Evolutionary conservation across 1,284 basidiomycete genomes (phyloP), one percentile per base, ranked within the genome.

Genomic region (Rhodotorula sp.): DNA sequence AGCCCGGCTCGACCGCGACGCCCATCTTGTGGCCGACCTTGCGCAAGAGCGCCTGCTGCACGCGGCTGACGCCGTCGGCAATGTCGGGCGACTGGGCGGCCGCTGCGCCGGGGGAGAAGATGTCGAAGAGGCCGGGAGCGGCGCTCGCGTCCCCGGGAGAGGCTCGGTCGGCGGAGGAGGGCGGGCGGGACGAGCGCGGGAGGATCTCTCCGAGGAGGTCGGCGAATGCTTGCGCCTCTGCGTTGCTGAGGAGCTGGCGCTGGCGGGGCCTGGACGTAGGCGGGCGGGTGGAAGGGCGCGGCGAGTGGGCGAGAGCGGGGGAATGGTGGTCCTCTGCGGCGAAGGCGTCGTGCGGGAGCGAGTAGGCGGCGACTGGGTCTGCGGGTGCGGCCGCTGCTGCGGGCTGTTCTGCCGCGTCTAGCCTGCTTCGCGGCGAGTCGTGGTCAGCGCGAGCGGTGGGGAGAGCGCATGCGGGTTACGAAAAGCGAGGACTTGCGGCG

Each of bases 161-260:
- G 22, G 17, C 27, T 37, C 21, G 25, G 0, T 37, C 29, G 34
- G 34, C 3, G 17, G 41, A 6, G 27, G 44, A 21, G 22, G 55
- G 44, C 12, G n/a, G 66, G 21, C 12, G 60, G n/a, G 34, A 21
- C 3, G 73, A 63, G 37, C 60, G 66, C 10, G 75, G 75, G 41
- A 76, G 53, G 59, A 76, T 68, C 44, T 74, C 63, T 13, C 62
- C 61, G n/a, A 76, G 61, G 29, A 76, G 53, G 53, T 76, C 73
- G 56, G 68, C 68, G 58, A 76, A 76, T 0, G 70, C 69, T 41
- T 65, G 66, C 1, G 67, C 66, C 59, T 76, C 75, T 0, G 64
- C 54, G 17, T 67, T 46, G 22, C 64, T 68, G 41, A 76, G 59
- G 32, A 32, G 41, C 51, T 76, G 75, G 3, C 69, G 63, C 44